phyloP scores from a whole-genome alignment of 345 rosid genomes.

The Angophora floribunda region DNA sequence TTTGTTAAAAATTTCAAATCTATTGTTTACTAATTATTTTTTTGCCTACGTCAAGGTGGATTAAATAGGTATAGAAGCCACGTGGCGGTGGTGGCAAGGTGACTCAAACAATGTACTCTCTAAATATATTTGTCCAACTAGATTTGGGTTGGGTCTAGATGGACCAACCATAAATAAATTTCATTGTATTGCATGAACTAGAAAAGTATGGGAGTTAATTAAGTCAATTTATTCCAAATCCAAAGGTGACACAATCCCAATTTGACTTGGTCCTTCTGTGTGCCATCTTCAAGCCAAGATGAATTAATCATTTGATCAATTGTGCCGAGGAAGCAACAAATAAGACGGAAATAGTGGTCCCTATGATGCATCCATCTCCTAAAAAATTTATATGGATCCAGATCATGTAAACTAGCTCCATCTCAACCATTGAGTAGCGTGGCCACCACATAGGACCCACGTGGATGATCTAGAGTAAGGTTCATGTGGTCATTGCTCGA shows the following conservation, averaged over 20 bases:
- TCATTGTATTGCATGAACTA: too few relatives aligned
- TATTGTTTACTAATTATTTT: too few relatives aligned
- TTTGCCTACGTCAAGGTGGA: too few relatives aligned
- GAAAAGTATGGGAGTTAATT: neutral
- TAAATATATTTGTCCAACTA: too few relatives aligned
- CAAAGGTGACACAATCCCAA: neutral
- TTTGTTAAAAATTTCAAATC: too few relatives aligned
- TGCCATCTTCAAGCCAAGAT: neutral
- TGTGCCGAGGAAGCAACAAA: neutral
- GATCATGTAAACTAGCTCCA: neutral
- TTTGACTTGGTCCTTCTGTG: neutral
- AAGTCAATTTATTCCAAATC: neutral
- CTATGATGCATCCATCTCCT: neutral
- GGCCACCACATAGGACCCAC: neutral
- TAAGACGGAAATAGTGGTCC: neutral
- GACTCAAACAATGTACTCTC: too few relatives aligned
- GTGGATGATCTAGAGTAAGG: neutral
- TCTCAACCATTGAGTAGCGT: neutral
- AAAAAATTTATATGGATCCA: neutral
- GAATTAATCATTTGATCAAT: neutral
- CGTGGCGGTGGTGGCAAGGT: too few relatives aligned
- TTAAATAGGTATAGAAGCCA: too few relatives aligned
- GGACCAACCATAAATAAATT: rapidly evolving
- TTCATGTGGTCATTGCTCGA: too few relatives aligned
- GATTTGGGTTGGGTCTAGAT: too few relatives aligned